A percentile compares a stretch with the other conserved stretches of the same genome.
Conservation (phyloP, 305 asterid species). For the Solanum aculeatissimum region DNA sequence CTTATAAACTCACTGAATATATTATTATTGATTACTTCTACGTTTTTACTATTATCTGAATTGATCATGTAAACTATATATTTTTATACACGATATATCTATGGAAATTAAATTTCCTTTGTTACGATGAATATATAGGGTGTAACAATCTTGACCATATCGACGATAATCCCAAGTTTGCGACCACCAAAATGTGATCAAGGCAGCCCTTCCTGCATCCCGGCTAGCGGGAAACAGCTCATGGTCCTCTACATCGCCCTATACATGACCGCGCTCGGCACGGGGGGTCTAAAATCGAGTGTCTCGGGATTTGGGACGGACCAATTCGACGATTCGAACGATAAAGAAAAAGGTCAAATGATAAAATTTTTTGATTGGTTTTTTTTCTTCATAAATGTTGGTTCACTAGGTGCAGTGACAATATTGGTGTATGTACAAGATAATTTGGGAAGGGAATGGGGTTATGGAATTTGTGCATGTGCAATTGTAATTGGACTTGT, state of each 20-base stretch:
- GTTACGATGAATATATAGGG: constrained; percentile 31
- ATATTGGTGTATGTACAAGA: constrained; percentile 71
- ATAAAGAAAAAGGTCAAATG: constrained; percentile 45
- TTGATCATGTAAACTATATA: too few relatives aligned
- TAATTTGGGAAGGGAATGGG: constrained; percentile 61
- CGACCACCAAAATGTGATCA: constrained; percentile 58
- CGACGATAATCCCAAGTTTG: constrained; percentile 56
- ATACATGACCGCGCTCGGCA: constrained; percentile 68
- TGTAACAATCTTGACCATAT: constrained; percentile 54
- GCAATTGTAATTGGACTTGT: constrained; percentile 42
- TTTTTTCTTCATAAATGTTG: constrained; percentile 53
- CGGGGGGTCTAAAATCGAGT: constrained; percentile 74
- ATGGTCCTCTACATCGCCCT: constrained; percentile 39
- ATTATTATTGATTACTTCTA: background rate
- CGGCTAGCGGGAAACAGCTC: constrained; percentile 40
- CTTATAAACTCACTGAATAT: background rate
- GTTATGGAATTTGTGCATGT: constrained; percentile 73
- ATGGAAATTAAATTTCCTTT: background rate
- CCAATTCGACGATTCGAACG: constrained; percentile 62
- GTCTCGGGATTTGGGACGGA: constrained; percentile 84
- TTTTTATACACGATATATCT: too few relatives aligned
- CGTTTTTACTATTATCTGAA: background rate
- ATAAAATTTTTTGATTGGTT: constrained; percentile 75
- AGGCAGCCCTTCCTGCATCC: constrained; percentile 33
- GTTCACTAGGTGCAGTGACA: constrained; percentile 37